Evolutionary conservation across 257 asterid genomes (phyloP), one percentile per base, ranked within the genome.

Genomic region (Solanum arcanum): DNA sequence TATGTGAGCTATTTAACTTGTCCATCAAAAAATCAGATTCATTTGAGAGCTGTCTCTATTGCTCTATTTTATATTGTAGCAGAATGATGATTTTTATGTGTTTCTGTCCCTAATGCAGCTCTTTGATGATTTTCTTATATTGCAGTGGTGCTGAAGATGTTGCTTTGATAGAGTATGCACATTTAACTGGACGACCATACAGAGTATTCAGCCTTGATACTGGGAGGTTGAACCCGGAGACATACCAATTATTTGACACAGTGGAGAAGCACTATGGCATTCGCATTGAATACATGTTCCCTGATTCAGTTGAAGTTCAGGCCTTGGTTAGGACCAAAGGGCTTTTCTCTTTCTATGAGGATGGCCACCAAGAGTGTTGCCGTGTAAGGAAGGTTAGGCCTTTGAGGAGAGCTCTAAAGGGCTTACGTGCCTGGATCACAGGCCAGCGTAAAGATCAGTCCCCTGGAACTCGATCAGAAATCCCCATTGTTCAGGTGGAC

Each of bases 321-420:
- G 93, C 92, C 72, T 80, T 96, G 66, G 99, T 96, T 41, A 91
- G 98, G 88, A 92, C 59, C 91, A 96, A 96, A 89, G 99, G 98
- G 37, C 98, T 95, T 1, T 96, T 95, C 92, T 96, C 98, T 29
- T 96, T 96, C 90, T 96, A 96, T 12, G 95, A 94, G 66, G 99
- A 96, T 39, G 99, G 98, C 16, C 99, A 96, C 91, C 98, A 96
- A 77, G 99, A 96, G 87, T 96, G 98, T 90, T 96, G 99, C 93
- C 94, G 98, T 20, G 97, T 95, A 33, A 90, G 99, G 87, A 96
- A 96, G 89, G 99, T 96, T 69, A 90, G 92, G 66, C 98, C 99
- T 1, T 85, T 96, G 44, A 91, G 97, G 75, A 87, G 96, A 87
- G 99, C 98, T 23, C 95, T 96, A 31, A 95, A 93, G 90, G 98